Evolutionary conservation across 2,329 filamentous ascomycete genomes (phyloP).

Genomic region (Botrytis tulipae): DNA sequence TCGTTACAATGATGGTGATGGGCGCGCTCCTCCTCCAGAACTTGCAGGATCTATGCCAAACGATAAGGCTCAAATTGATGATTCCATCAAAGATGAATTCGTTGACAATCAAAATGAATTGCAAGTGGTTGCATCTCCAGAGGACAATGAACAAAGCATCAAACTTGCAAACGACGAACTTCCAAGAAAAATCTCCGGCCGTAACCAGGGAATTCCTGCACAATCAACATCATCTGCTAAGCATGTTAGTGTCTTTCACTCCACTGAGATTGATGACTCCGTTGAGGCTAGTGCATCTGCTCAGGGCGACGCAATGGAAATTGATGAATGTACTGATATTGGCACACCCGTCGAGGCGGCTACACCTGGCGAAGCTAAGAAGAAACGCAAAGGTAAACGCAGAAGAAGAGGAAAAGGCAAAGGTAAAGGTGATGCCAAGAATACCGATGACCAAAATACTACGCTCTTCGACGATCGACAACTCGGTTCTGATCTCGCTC

Average conservation of each 20-base stretch:
- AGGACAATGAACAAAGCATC: background rate
- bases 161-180: background rate
- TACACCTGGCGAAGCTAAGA: background rate
- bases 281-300: background rate
- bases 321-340: background rate
- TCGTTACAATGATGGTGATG: background rate
- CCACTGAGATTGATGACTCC: background rate
- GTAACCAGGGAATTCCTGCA: background rate
- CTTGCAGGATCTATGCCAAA: background rate
- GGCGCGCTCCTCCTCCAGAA: background rate
- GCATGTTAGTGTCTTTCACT: background rate
- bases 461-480: background rate
- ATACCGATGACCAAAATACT: background rate
- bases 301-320: background rate
- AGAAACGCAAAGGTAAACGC: background rate
- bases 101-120: background rate
- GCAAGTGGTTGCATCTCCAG: background rate
- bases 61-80: background rate
- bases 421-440: background rate
- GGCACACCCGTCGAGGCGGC: background rate
- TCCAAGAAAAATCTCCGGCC: background rate
- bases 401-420: background rate
- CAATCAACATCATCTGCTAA: background rate
- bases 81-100: background rate
- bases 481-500: constrained; percentile 7